Percentiles rank a stretch among this genome's conserved stretches.
Evolutionary conservation across 1,284 basidiomycete species (phyloP).

Genomic region (Rhodotorula sp.): DNA sequence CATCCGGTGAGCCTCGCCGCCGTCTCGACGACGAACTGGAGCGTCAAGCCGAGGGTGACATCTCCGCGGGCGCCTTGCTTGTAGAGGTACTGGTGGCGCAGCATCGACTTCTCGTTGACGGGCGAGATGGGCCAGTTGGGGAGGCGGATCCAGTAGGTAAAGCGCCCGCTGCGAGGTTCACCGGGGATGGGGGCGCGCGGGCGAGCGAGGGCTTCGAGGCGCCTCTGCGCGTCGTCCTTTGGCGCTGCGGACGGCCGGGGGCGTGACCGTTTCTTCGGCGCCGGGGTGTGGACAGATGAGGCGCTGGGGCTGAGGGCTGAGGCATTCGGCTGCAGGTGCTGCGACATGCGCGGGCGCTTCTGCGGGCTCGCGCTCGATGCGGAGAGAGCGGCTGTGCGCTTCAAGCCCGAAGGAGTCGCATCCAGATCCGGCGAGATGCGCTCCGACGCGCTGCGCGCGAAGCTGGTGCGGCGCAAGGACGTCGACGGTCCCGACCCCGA

Average conservation of each 20-base stretch:
- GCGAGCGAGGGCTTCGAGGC: conserved; percentile 7
- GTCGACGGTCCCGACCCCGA: too few relatives aligned
- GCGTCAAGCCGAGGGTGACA: neutral
- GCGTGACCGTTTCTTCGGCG: neutral
- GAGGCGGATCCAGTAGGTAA: conserved; percentile 12
- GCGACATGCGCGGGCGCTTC: neutral
- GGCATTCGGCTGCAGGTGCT: neutral
- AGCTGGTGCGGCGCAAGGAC: too few relatives aligned
- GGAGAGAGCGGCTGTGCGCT: too few relatives aligned
- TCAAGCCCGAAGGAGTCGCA: too few relatives aligned
- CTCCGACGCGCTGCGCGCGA: too few relatives aligned
- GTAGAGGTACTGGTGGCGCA: neutral
- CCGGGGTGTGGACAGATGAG: neutral
- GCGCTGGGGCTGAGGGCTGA: neutral
- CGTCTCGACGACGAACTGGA: conserved; percentile 4
- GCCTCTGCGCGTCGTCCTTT: neutral
- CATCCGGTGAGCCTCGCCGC: conserved; percentile 4
- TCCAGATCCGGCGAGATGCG: too few relatives aligned
- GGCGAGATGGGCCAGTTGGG: conserved; percentile 12
- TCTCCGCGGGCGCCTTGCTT: neutral
- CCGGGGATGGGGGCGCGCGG: conserved; percentile 1
- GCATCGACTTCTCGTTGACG: neutral
- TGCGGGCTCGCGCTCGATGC: neutral
- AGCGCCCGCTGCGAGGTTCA: neutral
- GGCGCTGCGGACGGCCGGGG: neutral